phyloP scores from a whole-genome alignment of 2,329 filamentous ascomycete genomes.

The Fusarium chaquense region DNA sequence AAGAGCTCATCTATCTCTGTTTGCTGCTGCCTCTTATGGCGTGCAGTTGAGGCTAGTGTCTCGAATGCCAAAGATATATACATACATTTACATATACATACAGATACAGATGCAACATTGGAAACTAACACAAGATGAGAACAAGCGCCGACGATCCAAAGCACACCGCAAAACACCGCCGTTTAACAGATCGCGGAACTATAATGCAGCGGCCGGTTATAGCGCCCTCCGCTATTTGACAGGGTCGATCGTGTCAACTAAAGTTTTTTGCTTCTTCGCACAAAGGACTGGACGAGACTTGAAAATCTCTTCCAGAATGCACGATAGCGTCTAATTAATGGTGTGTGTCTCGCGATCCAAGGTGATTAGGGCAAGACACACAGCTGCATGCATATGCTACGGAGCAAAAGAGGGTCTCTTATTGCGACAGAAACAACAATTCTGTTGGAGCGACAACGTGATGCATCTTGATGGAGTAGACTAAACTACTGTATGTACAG shows the following conservation, averaged over 20 bases:
- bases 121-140: constrained; percentile 31
- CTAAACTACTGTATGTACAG: constrained; percentile 8
- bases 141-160: constrained; percentile 37
- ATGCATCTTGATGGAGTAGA: constrained; percentile 44
- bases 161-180: constrained; percentile 36
- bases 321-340: constrained; percentile 20
- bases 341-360: constrained; percentile 30
- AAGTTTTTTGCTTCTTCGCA: constrained; percentile 40
- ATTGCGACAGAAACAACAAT: constrained; percentile 14
- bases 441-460: constrained; percentile 37
- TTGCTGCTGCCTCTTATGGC: constrained; percentile 30
- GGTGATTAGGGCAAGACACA: constrained; percentile 45
- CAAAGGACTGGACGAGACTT: constrained; percentile 19
- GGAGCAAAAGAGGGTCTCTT: constrained; percentile 34
- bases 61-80: constrained; percentile 37
- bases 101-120: constrained; percentile 36
- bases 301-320: constrained; percentile 28
- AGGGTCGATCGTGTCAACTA: constrained; percentile 29
- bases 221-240: constrained; percentile 36
- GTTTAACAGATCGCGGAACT: constrained; percentile 37
- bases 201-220: constrained; percentile 37
- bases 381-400: constrained; percentile 40
- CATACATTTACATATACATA: constrained; percentile 38
- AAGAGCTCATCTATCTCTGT: constrained; percentile 2
- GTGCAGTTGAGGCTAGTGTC: constrained; percentile 31